A percentile compares a stretch with the other conserved stretches of the same genome.
Evolutionary conservation across 768 basidiomycete genomes (phyloP).

Genomic region (Mrakia frigida): DNA sequence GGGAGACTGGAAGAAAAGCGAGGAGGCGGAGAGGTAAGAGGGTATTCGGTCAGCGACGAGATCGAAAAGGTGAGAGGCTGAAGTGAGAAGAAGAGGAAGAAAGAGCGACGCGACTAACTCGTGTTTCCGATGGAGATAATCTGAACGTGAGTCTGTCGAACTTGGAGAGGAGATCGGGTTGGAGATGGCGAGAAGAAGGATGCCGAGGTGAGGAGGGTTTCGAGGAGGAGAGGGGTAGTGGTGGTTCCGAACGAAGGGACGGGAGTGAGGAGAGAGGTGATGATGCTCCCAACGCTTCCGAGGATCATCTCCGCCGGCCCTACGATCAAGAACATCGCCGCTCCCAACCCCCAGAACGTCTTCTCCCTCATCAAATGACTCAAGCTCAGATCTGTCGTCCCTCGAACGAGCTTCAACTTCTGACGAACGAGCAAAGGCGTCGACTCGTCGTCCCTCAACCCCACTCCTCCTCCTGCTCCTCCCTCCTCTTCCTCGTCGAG

Average conservation of each 20-base stretch:
- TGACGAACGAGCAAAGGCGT: slow-evolving; percentile 4
- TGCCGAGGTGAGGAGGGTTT: not conserved
- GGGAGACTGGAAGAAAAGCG: not conserved
- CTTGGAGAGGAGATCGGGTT: slow-evolving; percentile 15
- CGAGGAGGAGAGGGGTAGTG: not conserved
- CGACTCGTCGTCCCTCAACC: slow-evolving; percentile 5
- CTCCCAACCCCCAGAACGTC: slow-evolving; percentile 23
- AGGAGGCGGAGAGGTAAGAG: not conserved
- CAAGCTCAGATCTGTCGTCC: slow-evolving; percentile 18
- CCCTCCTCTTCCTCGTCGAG: slow-evolving; percentile 6
- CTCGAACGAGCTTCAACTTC: slow-evolving; percentile 3
- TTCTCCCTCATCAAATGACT: slow-evolving; percentile 6
- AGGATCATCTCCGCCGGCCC: slow-evolving; percentile 32
- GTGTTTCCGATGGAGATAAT: slow-evolving; percentile 30
- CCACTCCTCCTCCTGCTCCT: not conserved
- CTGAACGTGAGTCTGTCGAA: slow-evolving; percentile 25
- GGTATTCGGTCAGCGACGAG: not conserved
- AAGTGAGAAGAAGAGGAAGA: not conserved
- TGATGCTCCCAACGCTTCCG: slow-evolving; percentile 21
- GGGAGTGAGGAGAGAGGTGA: slow-evolving; percentile 22
- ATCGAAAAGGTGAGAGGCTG: not conserved
- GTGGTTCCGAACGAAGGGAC: not conserved
- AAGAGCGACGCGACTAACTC: not conserved
- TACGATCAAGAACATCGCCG: slow-evolving; percentile 21
- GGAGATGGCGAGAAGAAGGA: not conserved